Conservation (phyloP, 768 basidiomycete species). For the Amanita rubescens region DNA sequence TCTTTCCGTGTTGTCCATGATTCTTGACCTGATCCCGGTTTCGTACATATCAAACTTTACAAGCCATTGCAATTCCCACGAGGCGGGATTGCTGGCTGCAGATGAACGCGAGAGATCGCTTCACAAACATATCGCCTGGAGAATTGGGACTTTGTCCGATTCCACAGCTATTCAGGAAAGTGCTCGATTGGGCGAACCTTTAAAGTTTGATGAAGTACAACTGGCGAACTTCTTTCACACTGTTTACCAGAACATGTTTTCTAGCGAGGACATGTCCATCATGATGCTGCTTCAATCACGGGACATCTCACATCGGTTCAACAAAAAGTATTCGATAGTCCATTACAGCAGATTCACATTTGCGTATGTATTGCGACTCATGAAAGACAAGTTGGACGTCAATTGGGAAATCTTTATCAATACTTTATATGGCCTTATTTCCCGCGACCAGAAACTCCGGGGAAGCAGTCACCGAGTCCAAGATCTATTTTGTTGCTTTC, state of each 20-base stretch:
- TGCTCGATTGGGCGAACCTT: background rate
- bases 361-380: constrained; percentile 32
- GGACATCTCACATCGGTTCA: constrained; percentile 7
- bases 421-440: constrained; percentile 21
- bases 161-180: background rate
- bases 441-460: constrained; percentile 14
- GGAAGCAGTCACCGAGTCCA: constrained; percentile 27
- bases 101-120: constrained; percentile 16
- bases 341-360: constrained; percentile 47
- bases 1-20: constrained; percentile 30
- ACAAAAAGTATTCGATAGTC: constrained; percentile 13
- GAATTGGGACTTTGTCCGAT: constrained; percentile 8
- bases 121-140: constrained; percentile 32
- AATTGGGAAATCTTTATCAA: constrained; percentile 38
- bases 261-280: constrained; percentile 28
- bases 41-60: constrained; percentile 33
- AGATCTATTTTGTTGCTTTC: constrained; percentile 32
- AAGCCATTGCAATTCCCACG: constrained; percentile 33
- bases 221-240: constrained; percentile 33
- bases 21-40: constrained; percentile 35
- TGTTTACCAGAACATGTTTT: constrained; percentile 39
- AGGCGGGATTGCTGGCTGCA: constrained; percentile 15
- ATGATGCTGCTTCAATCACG: constrained; percentile 3
- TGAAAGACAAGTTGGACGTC: constrained; percentile 26
- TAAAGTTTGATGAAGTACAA: constrained; percentile 19